These are phyloP conservation scores for Amoebophrya sp. DNA, from an alignment of 169 alveolate genomes.

Conservation along the genomic window DNA sequence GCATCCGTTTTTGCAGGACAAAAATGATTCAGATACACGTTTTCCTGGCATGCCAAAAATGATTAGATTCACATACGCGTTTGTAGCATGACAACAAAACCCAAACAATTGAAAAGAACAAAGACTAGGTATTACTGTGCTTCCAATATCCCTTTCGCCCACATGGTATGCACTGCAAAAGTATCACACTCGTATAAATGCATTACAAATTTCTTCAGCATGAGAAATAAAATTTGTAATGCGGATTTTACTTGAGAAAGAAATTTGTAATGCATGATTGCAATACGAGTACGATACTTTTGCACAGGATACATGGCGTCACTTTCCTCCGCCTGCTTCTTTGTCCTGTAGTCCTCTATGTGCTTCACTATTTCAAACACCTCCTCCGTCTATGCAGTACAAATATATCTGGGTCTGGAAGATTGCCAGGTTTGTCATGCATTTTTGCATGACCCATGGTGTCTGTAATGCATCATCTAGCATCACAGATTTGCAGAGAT, in stretches of 20 bases:
- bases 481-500: too few species aligned
- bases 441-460: too few species aligned
- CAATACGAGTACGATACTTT: too few species aligned
- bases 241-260: background rate
- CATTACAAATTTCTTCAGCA: background rate
- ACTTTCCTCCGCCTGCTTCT: background rate
- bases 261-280: background rate
- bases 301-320: too few species aligned
- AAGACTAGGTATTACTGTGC: background rate
- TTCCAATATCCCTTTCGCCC: too few species aligned
- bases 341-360: background rate
- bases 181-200: background rate
- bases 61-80: background rate
- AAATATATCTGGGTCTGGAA: too few species aligned
- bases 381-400: background rate
- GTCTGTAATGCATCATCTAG: too few species aligned
- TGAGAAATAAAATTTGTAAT: too few species aligned
- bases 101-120: background rate
- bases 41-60: background rate
- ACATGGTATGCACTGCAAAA: background rate
- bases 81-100: background rate
- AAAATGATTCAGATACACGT: background rate
- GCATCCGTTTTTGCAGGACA: background rate
- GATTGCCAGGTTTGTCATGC: too few species aligned
- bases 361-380: background rate